These are phyloP conservation scores for Chiua virens DNA, from an alignment of 768 basidiomycete species.

Conservation along the genomic window DNA sequence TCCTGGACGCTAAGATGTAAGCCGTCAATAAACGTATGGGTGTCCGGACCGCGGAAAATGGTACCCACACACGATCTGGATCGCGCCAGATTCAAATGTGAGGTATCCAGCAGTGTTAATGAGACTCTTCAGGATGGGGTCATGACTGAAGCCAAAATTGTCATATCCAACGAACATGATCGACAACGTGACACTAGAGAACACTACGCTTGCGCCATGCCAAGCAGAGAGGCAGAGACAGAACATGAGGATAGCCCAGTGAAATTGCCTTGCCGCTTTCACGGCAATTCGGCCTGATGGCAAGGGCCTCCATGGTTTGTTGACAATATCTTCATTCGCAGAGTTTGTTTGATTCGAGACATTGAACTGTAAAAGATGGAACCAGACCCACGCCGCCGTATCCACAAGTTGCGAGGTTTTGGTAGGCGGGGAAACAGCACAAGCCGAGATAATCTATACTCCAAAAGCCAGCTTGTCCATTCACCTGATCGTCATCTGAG, in stretches of 20 bases:
- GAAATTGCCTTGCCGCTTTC: constrained; percentile 19
- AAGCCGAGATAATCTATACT: constrained; percentile 10
- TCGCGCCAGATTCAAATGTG: too few species aligned
- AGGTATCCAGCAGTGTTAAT: too few species aligned
- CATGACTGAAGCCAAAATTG: too few species aligned
- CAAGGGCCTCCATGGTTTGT: constrained; percentile 39
- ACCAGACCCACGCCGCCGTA: constrained; percentile 28
- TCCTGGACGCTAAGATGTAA: too few species aligned
- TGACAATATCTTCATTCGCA: constrained; percentile 31
- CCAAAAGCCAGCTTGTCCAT: neutral
- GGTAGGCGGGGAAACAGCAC: constrained; percentile 1
- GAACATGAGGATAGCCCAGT: constrained; percentile 32
- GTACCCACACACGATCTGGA: too few species aligned
- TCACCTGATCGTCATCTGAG: neutral
- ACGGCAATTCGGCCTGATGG: constrained; percentile 35
- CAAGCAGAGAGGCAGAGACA: constrained; percentile 27
- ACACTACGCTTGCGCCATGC: too few species aligned
- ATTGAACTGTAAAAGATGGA: constrained; percentile 34
- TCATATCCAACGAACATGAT: too few species aligned
- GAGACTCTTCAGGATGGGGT: too few species aligned
- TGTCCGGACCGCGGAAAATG: too few species aligned
- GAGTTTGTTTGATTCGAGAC: constrained; percentile 34
- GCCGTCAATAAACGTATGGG: too few species aligned
- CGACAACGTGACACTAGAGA: too few species aligned
- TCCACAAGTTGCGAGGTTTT: neutral